These are phyloP conservation scores for Pythium folliculosum DNA, from an alignment of 352 stramenopile species.

Conservation along the genomic window DNA sequence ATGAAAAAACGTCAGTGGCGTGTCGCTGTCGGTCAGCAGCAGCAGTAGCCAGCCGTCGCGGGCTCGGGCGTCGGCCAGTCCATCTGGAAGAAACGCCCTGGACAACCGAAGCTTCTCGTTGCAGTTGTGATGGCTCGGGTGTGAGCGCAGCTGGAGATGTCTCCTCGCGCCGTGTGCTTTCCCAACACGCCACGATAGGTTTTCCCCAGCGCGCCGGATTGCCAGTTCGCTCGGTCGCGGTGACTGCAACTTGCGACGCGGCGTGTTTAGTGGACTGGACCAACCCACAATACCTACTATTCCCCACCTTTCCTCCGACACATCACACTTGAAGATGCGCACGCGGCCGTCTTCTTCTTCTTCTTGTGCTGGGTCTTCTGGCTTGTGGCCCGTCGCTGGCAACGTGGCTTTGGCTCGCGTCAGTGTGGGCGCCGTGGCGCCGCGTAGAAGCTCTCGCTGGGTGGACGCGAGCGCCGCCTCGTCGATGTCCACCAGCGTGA, in stretches of 20 bases:
- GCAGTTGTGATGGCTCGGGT: neutral
- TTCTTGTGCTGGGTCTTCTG: neutral
- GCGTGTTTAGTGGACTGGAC: neutral
- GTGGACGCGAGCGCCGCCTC: conserved; percentile 36
- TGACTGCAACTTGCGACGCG: neutral
- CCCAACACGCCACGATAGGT: neutral
- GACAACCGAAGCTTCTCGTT: no score
- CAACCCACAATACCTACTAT: neutral
- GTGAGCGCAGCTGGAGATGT: no score
- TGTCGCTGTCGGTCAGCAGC: no score
- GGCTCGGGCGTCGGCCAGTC: no score
- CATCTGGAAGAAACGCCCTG: no score
- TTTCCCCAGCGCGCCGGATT: neutral
- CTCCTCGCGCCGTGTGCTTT: neutral
- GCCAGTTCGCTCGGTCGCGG: neutral
- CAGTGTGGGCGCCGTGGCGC: neutral
- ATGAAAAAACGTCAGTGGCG: neutral
- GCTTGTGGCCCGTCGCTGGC: conserved; percentile 21
- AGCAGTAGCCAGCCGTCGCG: no score
- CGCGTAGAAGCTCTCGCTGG: conserved; percentile 26
- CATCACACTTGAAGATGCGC: conserved; percentile 56
- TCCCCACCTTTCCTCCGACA: conserved; percentile 60
- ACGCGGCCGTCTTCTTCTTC: conserved; percentile 21
- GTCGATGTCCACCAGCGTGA: conserved; percentile 71
- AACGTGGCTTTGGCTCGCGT: conserved; percentile 11